Conservation (phyloP, 345 rosid species). For the Euclidium syriacum region DNA sequence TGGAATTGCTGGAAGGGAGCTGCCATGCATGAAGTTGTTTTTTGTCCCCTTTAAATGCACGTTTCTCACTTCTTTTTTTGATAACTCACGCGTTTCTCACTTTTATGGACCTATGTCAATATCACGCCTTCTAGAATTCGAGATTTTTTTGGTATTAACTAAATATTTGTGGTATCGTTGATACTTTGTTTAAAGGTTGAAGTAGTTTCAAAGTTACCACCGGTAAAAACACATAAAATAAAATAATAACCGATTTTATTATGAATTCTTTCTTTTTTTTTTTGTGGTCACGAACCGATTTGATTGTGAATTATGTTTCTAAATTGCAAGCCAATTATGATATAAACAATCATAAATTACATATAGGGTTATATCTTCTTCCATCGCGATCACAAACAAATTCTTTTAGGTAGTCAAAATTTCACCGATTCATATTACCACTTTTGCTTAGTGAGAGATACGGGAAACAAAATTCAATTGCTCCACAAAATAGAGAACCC, state of each 20-base stretch:
- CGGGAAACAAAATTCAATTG: neutral
- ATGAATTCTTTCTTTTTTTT: no score
- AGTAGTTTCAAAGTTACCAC: neutral
- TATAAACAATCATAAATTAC: neutral
- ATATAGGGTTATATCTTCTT: no score
- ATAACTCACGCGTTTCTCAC: no score
- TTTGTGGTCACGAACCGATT: no score
- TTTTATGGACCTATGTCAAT: neutral
- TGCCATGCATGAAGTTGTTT: neutral
- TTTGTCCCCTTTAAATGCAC: slow-evolving; percentile 2
- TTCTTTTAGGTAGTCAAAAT: no score
- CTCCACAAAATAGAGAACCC: no score
- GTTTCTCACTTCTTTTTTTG: no score
- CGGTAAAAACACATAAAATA: neutral
- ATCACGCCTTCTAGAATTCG: neutral
- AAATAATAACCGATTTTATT: neutral
- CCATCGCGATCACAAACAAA: no score
- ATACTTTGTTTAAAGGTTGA: neutral
- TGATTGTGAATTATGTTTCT: neutral
- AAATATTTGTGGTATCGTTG: neutral
- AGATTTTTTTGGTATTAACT: neutral
- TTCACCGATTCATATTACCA: no score
- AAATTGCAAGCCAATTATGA: neutral
- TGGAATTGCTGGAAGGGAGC: neutral
- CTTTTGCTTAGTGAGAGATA: neutral